Evolutionary conservation across 495 filamentous ascomycete genomes (phyloP).

Genomic region (Hyaloscypha bicolor): DNA sequence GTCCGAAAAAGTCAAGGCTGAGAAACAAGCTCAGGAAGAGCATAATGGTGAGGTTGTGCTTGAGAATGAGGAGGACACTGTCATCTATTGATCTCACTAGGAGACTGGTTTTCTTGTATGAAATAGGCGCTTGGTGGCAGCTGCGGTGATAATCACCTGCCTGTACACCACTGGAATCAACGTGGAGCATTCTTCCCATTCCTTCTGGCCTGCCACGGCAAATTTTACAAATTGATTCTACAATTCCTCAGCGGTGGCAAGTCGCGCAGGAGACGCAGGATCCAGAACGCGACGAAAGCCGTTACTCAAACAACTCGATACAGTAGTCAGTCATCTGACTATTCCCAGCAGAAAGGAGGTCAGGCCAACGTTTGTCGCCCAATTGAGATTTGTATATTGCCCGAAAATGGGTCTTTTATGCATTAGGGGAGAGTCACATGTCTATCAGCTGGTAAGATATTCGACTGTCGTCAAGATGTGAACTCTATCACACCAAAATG

Average conservation of each 20-base stretch:
- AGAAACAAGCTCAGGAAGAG: constrained; percentile 47
- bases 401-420: no score
- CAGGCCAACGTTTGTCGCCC: no score
- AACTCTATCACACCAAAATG: no score
- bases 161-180: no score
- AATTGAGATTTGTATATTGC: no score
- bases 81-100: constrained; percentile 67
- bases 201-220: not conserved
- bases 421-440: no score
- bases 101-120: not conserved
- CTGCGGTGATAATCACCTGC: not conserved
- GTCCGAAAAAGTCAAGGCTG: constrained; percentile 18
- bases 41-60: constrained; percentile 70
- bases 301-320: not conserved
- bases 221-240: not conserved
- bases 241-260: not conserved
- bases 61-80: constrained; percentile 80
- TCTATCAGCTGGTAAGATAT: no score
- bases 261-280: not conserved
- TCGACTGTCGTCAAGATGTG: no score
- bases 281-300: not conserved
- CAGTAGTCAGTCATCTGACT: not conserved
- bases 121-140: not conserved
- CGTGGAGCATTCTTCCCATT: not conserved
- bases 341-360: no score